Evolutionary conservation across 352 stramenopile species (phyloP).

Genomic region (Globisporangium uncinulatum): DNA sequence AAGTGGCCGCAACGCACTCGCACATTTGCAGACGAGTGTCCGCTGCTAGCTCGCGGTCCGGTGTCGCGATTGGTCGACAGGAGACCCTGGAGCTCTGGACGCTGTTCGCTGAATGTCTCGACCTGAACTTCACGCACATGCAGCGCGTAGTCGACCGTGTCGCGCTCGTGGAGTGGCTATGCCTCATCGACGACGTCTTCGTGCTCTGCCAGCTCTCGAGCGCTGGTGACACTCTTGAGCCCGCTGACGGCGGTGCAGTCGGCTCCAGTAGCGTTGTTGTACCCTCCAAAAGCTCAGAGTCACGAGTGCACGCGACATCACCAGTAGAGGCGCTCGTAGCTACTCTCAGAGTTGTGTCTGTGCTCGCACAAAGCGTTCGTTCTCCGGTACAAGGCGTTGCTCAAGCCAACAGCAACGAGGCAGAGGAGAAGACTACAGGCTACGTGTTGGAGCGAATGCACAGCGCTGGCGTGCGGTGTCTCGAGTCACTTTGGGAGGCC

Average conservation of each 20-base stretch:
- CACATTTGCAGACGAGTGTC: constrained; percentile 9
- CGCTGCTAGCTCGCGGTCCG: background rate
- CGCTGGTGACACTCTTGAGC: background rate
- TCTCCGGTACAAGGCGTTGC: background rate
- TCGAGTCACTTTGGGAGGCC: constrained; percentile 7
- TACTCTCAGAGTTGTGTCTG: constrained; percentile 5
- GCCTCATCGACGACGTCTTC: constrained; percentile 13
- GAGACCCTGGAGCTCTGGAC: constrained; percentile 30
- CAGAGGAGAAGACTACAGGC: background rate
- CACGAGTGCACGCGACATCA: too few relatives aligned
- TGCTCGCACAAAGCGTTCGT: background rate
- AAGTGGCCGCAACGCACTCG: constrained; percentile 16
- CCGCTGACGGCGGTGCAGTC: too few relatives aligned
- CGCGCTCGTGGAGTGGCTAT: constrained; percentile 10
- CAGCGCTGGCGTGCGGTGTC: background rate
- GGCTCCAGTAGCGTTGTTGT: too few relatives aligned
- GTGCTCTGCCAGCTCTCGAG: background rate
- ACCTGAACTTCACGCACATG: constrained; percentile 2
- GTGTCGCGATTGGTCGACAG: background rate
- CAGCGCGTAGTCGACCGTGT: constrained; percentile 2
- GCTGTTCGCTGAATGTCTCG: constrained; percentile 12
- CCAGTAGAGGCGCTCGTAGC: constrained; percentile 2
- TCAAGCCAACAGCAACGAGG: background rate
- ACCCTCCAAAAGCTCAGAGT: too few relatives aligned
- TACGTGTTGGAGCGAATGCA: background rate